A percentile compares a stretch with the other conserved stretches of the same genome.
phyloP scores from a whole-genome alignment of 2,329 filamentous ascomycete species.

The Curvularia verruculosa region DNA sequence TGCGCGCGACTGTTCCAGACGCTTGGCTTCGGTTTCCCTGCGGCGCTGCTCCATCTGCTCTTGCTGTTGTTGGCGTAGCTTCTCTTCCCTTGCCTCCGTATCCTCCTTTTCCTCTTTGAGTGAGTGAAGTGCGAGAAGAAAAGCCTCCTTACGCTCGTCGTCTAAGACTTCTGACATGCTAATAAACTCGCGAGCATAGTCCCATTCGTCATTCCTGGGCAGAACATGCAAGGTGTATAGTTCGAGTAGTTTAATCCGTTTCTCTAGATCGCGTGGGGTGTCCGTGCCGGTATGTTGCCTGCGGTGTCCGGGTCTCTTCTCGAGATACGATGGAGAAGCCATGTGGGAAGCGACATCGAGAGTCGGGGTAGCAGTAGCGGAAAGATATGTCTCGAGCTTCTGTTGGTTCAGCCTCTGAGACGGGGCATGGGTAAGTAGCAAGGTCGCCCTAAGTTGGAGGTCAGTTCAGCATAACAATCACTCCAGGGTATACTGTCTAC shows the following conservation, averaged over 20 bases:
- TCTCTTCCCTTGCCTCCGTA: slow-evolving; percentile 66
- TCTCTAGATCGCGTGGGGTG: slow-evolving; percentile 82
- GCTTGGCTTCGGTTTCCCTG: slow-evolving; percentile 48
- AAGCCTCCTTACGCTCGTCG: slow-evolving; percentile 87
- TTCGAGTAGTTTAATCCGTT: slow-evolving; percentile 89
- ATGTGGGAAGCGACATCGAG: slow-evolving; percentile 74
- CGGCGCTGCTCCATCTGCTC: slow-evolving; percentile 61
- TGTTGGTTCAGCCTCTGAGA: slow-evolving; percentile 85
- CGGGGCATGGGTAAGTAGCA: slow-evolving; percentile 87
- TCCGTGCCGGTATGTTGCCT: slow-evolving; percentile 67
- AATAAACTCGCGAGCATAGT: slow-evolving; percentile 92
- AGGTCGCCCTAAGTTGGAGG: slow-evolving; percentile 69
- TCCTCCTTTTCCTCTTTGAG: slow-evolving; percentile 83
- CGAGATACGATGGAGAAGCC: slow-evolving; percentile 50
- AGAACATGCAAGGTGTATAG: slow-evolving; percentile 94
- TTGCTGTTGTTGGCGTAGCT: slow-evolving; percentile 67
- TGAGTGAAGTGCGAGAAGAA: slow-evolving; percentile 82
- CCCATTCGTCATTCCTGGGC: slow-evolving; percentile 93
- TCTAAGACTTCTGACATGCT: slow-evolving; percentile 84
- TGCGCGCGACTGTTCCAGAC: slow-evolving; percentile 49
- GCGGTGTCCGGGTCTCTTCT: slow-evolving; percentile 40
- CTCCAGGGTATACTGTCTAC: slow-evolving; percentile 32
- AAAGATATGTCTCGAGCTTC: slow-evolving; percentile 86
- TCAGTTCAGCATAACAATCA: slow-evolving; percentile 7
- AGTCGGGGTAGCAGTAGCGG: slow-evolving; percentile 73